Evolutionary conservation across 768 basidiomycete genomes (phyloP).

Genomic region (Tricholoma sp.): DNA sequence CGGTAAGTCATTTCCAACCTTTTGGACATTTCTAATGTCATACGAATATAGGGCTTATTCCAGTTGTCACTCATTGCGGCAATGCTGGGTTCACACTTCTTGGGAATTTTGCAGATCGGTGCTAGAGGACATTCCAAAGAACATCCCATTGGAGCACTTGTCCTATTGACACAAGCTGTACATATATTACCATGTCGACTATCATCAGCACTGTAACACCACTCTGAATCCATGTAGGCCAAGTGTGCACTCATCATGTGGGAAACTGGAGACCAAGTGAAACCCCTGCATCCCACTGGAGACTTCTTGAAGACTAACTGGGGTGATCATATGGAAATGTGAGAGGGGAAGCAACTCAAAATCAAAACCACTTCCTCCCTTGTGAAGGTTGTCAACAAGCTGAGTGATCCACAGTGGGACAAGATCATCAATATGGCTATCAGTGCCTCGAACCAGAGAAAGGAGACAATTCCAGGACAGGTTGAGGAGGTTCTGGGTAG

Average conservation of each 20-base stretch:
- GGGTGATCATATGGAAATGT: no score
- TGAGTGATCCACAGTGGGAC: no score
- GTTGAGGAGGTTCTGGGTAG: no score
- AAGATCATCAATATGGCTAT: no score
- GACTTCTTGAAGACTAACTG: no score
- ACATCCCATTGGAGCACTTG: background rate
- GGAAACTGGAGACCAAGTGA: background rate
- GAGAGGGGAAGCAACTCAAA: no score
- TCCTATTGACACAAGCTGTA: background rate
- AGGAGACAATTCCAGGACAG: no score
- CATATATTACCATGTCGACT: background rate
- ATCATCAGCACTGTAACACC: background rate
- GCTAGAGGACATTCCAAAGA: background rate
- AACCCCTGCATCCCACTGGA: no score
- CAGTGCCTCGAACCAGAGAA: no score
- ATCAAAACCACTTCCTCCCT: no score
- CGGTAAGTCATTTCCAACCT: background rate
- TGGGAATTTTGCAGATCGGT: background rate
- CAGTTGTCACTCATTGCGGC: background rate
- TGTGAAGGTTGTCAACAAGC: no score
- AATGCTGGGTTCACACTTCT: background rate
- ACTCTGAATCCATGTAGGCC: background rate
- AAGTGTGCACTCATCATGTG: background rate
- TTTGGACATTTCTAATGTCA: background rate
- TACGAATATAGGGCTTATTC: conserved; percentile 3